Base-by-base conservation (phyloP, 352 stramenopile species). In the Globisporangium barbulae region DNA sequence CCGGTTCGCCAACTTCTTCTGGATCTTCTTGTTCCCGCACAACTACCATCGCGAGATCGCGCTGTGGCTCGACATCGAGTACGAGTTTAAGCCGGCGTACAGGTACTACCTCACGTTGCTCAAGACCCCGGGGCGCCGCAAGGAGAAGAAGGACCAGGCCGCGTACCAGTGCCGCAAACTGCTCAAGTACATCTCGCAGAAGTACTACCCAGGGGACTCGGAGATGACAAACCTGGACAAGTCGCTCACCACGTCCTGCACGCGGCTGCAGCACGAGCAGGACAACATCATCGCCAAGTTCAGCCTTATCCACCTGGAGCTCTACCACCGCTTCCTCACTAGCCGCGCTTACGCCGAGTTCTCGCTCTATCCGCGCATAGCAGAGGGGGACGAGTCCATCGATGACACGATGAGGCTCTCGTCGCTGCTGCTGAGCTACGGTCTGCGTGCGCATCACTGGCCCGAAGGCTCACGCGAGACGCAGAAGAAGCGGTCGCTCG, bases 1-100 rank as follows among this genome's bases (percentile, higher is more conserved):
- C 52, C 81, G 85, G 5, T 91, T 95, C 56, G 85, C 83, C 42
- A 92, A 93, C 55, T 95, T 93, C 65, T 95, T 95, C 50, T 93
- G 83, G 85, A 84, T 93, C n/a, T 95, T 95, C 63, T 64, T 91
- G 19, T 95, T 95, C 58, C 87, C 84, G 5, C 87, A 95, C 72
- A 90, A 95, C 31, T 95, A 95, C 50, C 87, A 95, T 61, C 83
- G 84, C 17, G 87, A 95, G 67, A 89, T 95, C 44, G 85, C 81
- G 41, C 66, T 95, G 19, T 95, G 84, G 85, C 65, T 95, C 28
- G 87, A 95, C 54, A 81, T 95, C 22, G 85, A 95, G 59, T 95
- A 95, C 63, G 85, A 93, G 59, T 95, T 95, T 60, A 95, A 95
- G 60, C 85, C 84, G 30, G 78, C 84, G 1, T 93, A 91, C 61